Conservation (phyloP, 208 protist species). For the Eutreptiella sp. region DNA sequence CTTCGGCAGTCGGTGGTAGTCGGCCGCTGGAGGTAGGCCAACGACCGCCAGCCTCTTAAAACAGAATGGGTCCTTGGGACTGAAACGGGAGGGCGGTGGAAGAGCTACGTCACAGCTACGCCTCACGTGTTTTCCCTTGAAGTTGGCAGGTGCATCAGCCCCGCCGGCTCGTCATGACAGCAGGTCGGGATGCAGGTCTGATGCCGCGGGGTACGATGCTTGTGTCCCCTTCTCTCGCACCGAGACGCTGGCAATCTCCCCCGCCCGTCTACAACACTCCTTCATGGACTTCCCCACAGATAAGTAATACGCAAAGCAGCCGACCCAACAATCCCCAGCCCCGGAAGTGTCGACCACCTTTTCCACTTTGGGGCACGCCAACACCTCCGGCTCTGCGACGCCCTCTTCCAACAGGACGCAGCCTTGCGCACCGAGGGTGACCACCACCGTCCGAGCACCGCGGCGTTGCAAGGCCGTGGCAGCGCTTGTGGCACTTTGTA, state of each 20-base stretch:
- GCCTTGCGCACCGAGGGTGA: slow-evolving; percentile 72
- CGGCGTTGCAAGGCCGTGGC: slow-evolving; percentile 48
- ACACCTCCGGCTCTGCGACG: slow-evolving; percentile 39
- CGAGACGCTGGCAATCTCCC: slow-evolving; percentile 67
- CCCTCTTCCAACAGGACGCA: slow-evolving; percentile 59
- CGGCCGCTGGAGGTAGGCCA: no score
- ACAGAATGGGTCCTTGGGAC: no score
- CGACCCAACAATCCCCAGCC: slow-evolving; percentile 85
- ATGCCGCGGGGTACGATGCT: slow-evolving; percentile 58
- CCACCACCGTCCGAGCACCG: slow-evolving; percentile 65
- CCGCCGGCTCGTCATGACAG: neutral
- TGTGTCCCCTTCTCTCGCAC: slow-evolving; percentile 82
- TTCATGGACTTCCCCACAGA: slow-evolving; percentile 54
- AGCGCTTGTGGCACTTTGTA: slow-evolving; percentile 26
- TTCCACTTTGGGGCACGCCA: slow-evolving; percentile 25
- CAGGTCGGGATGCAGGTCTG: slow-evolving; percentile 52
- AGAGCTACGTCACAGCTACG: no score
- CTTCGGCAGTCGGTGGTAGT: no score
- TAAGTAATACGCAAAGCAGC: slow-evolving; percentile 76
- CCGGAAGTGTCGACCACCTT: slow-evolving; percentile 85
- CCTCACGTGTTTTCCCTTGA: no score
- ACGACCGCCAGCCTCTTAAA: no score
- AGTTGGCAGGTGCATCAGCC: no score
- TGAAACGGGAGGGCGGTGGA: no score
- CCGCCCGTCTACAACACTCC: slow-evolving; percentile 63